phyloP scores from a whole-genome alignment of 2,329 filamentous ascomycete genomes.

The Calonectria pseudoturangicola region DNA sequence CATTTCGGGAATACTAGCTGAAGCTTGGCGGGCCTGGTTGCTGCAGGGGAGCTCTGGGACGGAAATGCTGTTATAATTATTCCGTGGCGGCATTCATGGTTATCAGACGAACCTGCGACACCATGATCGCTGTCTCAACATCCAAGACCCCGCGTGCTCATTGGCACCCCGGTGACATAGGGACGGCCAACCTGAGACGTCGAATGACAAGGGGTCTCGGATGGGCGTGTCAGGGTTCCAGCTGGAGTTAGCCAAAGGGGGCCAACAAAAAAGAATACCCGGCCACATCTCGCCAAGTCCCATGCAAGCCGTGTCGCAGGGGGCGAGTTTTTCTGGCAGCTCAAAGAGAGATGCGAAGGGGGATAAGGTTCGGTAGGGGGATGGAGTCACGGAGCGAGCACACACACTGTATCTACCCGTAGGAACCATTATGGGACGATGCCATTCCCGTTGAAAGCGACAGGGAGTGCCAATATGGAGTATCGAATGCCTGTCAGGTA shows the following conservation, averaged over 20 bases:
- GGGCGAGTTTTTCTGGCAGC: constrained; percentile 27
- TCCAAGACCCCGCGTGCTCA: constrained; percentile 44
- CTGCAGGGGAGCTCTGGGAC: constrained; percentile 12
- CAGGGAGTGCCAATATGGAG: constrained; percentile 12
- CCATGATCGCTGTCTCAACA: constrained; percentile 48
- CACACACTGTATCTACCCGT: constrained; percentile 35
- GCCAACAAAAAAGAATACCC: constrained; percentile 30
- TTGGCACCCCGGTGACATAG: constrained; percentile 42
- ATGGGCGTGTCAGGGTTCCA: constrained; percentile 38
- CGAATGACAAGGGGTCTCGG: constrained; percentile 46
- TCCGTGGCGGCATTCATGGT: constrained; percentile 35
- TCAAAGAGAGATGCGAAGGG: constrained; percentile 21
- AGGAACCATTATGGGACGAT: constrained; percentile 23
- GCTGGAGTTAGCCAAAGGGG: constrained; percentile 35
- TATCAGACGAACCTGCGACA: constrained; percentile 53
- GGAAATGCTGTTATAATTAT: constrained; percentile 37
- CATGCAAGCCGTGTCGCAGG: constrained; percentile 46
- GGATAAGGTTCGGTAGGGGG: constrained; percentile 23
- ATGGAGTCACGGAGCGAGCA: constrained; percentile 24
- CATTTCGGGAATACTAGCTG: constrained; percentile 25
- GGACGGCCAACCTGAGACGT: constrained; percentile 52
- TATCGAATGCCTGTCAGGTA: constrained; percentile 21
- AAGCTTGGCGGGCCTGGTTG: neutral
- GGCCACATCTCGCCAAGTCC: constrained; percentile 51
- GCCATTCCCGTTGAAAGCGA: constrained; percentile 29